Percentiles rank a stretch among this genome's conserved stretches.
These are phyloP conservation scores for Ustanciosporium gigantosporum DNA, from an alignment of 1,284 basidiomycete species.

Conservation along the genomic window DNA sequence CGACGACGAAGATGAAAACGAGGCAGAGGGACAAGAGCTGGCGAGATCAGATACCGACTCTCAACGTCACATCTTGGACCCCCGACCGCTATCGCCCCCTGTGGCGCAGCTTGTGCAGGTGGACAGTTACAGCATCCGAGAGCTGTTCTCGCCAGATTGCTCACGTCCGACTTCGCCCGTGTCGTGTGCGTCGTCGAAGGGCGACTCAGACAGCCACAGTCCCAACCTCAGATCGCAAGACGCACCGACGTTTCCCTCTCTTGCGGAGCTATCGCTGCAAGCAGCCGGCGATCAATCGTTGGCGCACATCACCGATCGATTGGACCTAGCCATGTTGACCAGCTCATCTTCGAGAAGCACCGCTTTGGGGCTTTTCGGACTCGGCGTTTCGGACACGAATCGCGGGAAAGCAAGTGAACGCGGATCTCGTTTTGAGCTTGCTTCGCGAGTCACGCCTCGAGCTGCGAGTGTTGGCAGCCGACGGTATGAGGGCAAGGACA, in stretches of 20 bases:
- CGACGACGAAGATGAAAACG: slow-evolving; percentile 11
- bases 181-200: slow-evolving; percentile 29
- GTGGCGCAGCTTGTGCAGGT: slow-evolving; percentile 7
- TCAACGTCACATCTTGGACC: background rate
- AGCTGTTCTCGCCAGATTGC: slow-evolving; percentile 18
- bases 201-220: slow-evolving; percentile 8
- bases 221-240: background rate
- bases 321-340: no score
- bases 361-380: no score
- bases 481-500: no score
- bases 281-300: background rate
- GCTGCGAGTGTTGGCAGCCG: no score
- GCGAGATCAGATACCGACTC: background rate
- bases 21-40: background rate
- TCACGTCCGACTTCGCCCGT: slow-evolving; percentile 33
- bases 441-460: no score
- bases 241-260: background rate
- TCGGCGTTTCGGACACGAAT: no score
- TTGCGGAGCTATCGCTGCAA: background rate
- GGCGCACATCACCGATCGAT: background rate
- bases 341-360: no score
- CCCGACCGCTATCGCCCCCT: slow-evolving; percentile 4
- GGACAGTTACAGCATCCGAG: slow-evolving; percentile 8
- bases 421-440: no score
- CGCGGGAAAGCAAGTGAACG: no score